Percentiles rank a stretch among this genome's conserved stretches.
These are phyloP conservation scores for Apophysomyces sp. DNA, from an alignment of 371 early-diverging fungal species.

Conservation along the genomic window DNA sequence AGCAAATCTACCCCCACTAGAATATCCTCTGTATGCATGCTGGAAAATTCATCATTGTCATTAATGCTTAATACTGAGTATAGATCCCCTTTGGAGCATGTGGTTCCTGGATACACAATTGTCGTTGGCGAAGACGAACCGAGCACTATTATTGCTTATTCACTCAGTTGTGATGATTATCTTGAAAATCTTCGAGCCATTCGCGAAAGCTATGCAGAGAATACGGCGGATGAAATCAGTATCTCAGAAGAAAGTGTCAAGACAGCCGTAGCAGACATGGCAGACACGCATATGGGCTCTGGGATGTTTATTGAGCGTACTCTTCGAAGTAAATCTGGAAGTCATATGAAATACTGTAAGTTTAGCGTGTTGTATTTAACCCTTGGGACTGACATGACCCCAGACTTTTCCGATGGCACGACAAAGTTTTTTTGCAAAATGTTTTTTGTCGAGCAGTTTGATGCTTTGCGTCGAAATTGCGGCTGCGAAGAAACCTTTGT, in stretches of 20 bases:
- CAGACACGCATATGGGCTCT: not conserved
- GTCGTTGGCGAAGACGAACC: constrained; percentile 93
- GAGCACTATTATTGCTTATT: constrained; percentile 89
- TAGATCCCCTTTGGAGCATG: constrained; percentile 77
- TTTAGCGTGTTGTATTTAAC: not conserved
- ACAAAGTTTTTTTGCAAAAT: constrained; percentile 84
- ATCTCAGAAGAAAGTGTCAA: constrained; percentile 7
- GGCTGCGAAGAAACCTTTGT: constrained; percentile 83
- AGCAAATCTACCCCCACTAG: constrained; percentile 66
- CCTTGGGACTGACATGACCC: not conserved
- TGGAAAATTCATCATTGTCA: not conserved
- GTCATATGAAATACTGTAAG: constrained; percentile 64
- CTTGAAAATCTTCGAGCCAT: constrained; percentile 35
- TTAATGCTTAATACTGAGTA: not conserved
- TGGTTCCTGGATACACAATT: constrained; percentile 80
- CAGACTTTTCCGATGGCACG: constrained; percentile 71
- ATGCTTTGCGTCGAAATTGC: constrained; percentile 81
- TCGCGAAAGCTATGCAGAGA: constrained; percentile 15
- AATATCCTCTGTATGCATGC: constrained; percentile 70
- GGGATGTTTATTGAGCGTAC: constrained; percentile 51
- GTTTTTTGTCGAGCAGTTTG: constrained; percentile 93
- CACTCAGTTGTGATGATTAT: constrained; percentile 58
- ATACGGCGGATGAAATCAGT: constrained; percentile 8
- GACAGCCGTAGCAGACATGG: not conserved
- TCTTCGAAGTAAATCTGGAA: constrained; percentile 59